Evolutionary conservation across 1,139 yeast species (phyloP).

Genomic region (Yamadazyma diospyri): DNA sequence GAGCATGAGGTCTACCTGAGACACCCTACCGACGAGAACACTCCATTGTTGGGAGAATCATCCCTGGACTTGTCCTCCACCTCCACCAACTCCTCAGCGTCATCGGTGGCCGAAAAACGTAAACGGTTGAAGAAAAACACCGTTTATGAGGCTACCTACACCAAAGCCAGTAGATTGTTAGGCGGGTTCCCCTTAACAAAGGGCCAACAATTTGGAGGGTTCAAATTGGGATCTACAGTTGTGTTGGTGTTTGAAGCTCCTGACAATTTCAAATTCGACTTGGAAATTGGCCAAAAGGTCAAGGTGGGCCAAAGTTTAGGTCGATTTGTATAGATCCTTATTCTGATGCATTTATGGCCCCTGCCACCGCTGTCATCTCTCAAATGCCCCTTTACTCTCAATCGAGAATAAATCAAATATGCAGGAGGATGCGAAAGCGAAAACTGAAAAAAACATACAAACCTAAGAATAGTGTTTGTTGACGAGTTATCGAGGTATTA

Average conservation of each 20-base stretch:
- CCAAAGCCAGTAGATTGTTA: conserved; percentile 70
- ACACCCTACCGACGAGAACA: conserved; percentile 23
- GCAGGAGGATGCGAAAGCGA: conserved; percentile 3
- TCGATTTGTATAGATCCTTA: conserved; percentile 22
- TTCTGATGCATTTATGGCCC: background rate
- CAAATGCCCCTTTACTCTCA: too few species aligned
- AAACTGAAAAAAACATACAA: conserved; percentile 2
- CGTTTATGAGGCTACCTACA: conserved; percentile 92
- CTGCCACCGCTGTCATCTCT: background rate
- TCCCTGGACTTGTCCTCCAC: background rate
- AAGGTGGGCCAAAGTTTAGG: conserved; percentile 87
- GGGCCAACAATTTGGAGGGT: conserved; percentile 98
- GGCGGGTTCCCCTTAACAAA: conserved; percentile 87
- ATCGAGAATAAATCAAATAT: background rate
- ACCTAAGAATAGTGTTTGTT: too few species aligned
- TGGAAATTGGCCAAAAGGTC: conserved; percentile 71
- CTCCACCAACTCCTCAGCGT: conserved; percentile 13
- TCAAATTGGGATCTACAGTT: conserved; percentile 91
- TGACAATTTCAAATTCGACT: conserved; percentile 62
- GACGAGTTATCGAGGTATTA: too few species aligned
- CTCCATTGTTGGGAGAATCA: conserved; percentile 27
- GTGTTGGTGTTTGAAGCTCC: conserved; percentile 98
- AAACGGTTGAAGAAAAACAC: conserved; percentile 63
- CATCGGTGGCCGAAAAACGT: conserved; percentile 7
- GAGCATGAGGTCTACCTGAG: conserved; percentile 49